Conservation (phyloP, 179 eudicot genomes). For the Beta lomatogona region DNA sequence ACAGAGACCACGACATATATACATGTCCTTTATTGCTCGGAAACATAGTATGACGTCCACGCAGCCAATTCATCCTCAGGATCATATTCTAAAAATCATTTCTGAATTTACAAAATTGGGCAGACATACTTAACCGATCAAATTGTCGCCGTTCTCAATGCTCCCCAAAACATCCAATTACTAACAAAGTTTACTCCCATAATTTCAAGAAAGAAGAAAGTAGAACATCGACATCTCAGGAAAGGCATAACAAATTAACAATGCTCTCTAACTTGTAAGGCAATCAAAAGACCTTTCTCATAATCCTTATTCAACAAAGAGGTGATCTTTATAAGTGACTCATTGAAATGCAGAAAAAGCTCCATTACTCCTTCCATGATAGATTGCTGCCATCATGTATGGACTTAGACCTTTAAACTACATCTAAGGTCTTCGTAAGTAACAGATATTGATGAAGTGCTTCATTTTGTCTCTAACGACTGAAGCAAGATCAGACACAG, state of each 20-base stretch:
- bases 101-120: background rate
- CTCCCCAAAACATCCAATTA: background rate
- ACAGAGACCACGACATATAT: background rate
- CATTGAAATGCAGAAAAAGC: background rate
- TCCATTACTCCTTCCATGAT: background rate
- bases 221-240: background rate
- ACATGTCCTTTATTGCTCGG: background rate
- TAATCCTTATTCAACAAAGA: background rate
- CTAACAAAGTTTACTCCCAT: background rate
- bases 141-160: background rate
- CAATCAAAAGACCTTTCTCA: background rate
- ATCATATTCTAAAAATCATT: background rate
- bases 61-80: background rate
- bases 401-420: background rate
- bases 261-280: background rate
- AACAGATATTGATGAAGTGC: background rate
- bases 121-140: background rate
- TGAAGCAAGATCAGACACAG: background rate
- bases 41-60: background rate
- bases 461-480: background rate
- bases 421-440: background rate
- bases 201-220: background rate
- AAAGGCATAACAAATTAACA: no score
- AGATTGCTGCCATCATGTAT: background rate
- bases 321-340: background rate